phyloP scores from a whole-genome alignment of 306 rosid species.

The Ormosia semicastrata region DNA sequence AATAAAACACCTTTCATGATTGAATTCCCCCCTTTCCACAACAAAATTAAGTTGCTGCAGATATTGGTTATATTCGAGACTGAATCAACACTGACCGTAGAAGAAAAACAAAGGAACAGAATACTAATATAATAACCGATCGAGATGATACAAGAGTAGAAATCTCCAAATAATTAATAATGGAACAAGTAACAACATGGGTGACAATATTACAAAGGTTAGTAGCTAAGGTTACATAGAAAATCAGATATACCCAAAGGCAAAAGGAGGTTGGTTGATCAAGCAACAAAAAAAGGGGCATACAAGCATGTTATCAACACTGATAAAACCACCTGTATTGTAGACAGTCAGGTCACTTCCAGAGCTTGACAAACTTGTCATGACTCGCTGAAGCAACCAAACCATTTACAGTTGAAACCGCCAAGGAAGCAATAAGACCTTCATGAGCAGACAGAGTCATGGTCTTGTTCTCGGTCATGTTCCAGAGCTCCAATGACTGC shows the following conservation, averaged over 20 bases:
- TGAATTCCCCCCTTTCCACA: not conserved
- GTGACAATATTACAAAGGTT: conserved; percentile 28
- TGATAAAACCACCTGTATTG: conserved; percentile 24
- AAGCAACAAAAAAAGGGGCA: conserved; percentile 13
- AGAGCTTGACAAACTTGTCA: conserved; percentile 83
- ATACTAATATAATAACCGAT: not conserved
- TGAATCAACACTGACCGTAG: not conserved
- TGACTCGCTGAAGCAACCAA: conserved; percentile 96
- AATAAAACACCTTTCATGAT: not conserved
- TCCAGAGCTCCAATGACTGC: conserved; percentile 98
- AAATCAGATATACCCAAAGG: not conserved
- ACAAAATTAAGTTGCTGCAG: not conserved
- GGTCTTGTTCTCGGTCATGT: conserved; percentile 87
- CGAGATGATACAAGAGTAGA: not conserved
- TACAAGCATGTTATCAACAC: conserved; percentile 37
- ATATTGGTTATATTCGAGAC: too few species aligned
- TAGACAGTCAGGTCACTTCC: conserved; percentile 57
- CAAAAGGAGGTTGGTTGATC: conserved; percentile 18
- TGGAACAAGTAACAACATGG: conserved; percentile 8
- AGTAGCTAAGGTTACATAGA: conserved; percentile 24
- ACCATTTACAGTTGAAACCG: conserved; percentile 76
- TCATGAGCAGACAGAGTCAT: conserved; percentile 91
- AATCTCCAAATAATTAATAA: not conserved
- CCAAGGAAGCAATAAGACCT: conserved; percentile 79
- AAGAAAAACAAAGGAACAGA: not conserved